Conservation (phyloP, 2,329 filamentous ascomycete genomes). For the Metarhizium robertsii region DNA sequence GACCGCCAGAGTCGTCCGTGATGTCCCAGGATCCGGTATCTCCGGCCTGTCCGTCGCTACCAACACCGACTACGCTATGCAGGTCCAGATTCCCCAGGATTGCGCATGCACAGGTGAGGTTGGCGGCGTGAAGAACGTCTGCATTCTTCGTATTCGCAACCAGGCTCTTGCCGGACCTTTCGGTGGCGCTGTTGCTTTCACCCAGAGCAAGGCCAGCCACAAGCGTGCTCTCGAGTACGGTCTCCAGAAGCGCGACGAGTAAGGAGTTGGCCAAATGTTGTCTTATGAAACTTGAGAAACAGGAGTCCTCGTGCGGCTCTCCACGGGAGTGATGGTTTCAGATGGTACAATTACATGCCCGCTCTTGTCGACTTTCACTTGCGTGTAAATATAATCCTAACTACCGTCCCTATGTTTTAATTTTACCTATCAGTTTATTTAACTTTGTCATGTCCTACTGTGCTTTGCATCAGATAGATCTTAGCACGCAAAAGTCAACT, state of each 20-base stretch:
- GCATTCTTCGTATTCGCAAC: slow-evolving; percentile 52
- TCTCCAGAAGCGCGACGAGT: slow-evolving; percentile 5
- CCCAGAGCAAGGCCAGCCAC: slow-evolving; percentile 41
- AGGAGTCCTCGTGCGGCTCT: not conserved
- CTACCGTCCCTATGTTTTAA: too few relatives aligned
- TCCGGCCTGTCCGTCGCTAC: slow-evolving; percentile 48
- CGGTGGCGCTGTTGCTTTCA: slow-evolving; percentile 53
- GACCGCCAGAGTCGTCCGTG: slow-evolving; percentile 45
- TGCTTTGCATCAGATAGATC: too few relatives aligned
- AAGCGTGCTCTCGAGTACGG: slow-evolving; percentile 46
- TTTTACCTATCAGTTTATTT: too few relatives aligned
- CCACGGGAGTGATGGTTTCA: not conserved
- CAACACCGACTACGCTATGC: slow-evolving; percentile 55
- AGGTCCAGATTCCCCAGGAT: slow-evolving; percentile 55
- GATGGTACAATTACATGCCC: too few relatives aligned
- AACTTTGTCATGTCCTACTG: too few relatives aligned
- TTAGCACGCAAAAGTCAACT: too few relatives aligned
- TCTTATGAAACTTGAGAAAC: not conserved
- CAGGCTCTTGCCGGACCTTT: slow-evolving; percentile 49
- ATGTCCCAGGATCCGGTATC: slow-evolving; percentile 50
- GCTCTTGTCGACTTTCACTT: too few relatives aligned
- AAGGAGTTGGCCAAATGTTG: not conserved
- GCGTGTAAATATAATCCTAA: too few relatives aligned
- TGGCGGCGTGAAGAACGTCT: slow-evolving; percentile 50
- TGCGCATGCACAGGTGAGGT: slow-evolving; percentile 56